Percentiles rank a stretch among this genome's conserved stretches.
Evolutionary conservation across 306 rosid genomes (phyloP).

Genomic region (Argentina anserina): DNA sequence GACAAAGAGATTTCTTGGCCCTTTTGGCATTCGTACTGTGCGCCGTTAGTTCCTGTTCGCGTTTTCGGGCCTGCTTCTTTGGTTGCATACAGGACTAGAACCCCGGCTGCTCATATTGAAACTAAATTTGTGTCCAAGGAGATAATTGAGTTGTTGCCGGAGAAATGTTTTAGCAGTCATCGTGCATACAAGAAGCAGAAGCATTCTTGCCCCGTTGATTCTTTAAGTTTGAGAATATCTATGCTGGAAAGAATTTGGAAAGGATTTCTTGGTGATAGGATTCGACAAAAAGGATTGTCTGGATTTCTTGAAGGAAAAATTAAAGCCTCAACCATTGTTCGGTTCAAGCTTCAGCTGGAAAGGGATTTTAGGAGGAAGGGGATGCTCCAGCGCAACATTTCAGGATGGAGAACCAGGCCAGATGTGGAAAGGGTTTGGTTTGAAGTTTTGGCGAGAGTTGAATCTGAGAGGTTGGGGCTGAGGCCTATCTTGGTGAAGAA

Average conservation of each 20-base stretch:
- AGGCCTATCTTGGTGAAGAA: conserved; percentile 51
- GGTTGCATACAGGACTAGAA: conserved; percentile 63
- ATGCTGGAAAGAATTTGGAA: conserved; percentile 54
- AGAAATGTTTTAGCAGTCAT: conserved; percentile 59
- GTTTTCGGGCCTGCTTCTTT: conserved; percentile 57
- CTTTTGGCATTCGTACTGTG: conserved; percentile 52
- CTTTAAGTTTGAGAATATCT: conserved; percentile 46
- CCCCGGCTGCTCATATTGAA: conserved; percentile 40
- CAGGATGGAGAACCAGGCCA: conserved; percentile 77
- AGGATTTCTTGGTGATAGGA: conserved; percentile 45
- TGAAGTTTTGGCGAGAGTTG: conserved; percentile 62
- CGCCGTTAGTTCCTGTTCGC: conserved; percentile 61
- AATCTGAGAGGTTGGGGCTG: conserved; percentile 45
- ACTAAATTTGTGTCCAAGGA: conserved; percentile 47
- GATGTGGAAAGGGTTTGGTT: conserved; percentile 52
- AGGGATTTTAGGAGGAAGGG: conserved; percentile 33
- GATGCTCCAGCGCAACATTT: conserved; percentile 25
- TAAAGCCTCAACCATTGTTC: conserved; percentile 50
- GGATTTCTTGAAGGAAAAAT: conserved; percentile 65
- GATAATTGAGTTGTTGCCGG: conserved; percentile 69
- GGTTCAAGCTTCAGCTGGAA: conserved; percentile 67
- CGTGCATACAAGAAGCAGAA: conserved; percentile 24
- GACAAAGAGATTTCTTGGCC: conserved; percentile 38
- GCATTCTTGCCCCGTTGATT: conserved; percentile 50
- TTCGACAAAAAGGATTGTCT: conserved; percentile 33